phyloP scores from a whole-genome alignment of 176 grass and related monocot species.

The Otatea glauca region DNA sequence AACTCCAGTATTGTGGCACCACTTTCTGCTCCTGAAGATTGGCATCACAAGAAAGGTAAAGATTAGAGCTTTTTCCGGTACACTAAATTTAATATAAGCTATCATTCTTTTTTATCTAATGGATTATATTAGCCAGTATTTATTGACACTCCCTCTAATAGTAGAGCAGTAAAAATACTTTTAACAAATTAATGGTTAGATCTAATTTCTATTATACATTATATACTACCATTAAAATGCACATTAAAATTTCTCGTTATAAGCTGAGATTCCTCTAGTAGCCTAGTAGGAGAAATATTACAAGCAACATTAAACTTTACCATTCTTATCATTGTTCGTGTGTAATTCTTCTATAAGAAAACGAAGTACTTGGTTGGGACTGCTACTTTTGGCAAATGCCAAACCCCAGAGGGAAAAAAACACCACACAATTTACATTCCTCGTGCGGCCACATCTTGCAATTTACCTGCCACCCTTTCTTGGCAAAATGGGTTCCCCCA shows the following conservation, averaged over 20 bases:
- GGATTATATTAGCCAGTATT: no score
- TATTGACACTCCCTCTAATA: no score
- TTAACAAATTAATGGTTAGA: no score
- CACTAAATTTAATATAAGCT: no score
- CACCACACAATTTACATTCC: slow-evolving; percentile 17
- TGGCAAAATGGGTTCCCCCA: background rate
- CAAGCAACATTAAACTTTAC: slow-evolving; percentile 33
- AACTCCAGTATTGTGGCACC: slow-evolving; percentile 65
- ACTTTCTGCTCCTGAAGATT: slow-evolving; percentile 46
- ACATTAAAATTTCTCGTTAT: no score
- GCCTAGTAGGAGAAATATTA: background rate
- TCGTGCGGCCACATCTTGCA: background rate
- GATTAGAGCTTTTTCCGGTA: background rate
- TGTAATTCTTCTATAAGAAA: slow-evolving; percentile 8
- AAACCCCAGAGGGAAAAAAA: background rate
- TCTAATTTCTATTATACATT: no score
- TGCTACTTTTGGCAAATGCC: slow-evolving; percentile 50
- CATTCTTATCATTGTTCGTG: slow-evolving; percentile 46
- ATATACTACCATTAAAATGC: no score
- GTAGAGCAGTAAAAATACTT: no score
- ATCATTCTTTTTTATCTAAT: no score
- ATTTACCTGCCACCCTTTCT: slow-evolving; percentile 5
- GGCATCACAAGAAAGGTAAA: background rate
- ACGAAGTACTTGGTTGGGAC: slow-evolving; percentile 52
- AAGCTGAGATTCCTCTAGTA: background rate